phyloP scores from a whole-genome alignment of 1,284 basidiomycete species.

The Cryptococcus floricola region DNA sequence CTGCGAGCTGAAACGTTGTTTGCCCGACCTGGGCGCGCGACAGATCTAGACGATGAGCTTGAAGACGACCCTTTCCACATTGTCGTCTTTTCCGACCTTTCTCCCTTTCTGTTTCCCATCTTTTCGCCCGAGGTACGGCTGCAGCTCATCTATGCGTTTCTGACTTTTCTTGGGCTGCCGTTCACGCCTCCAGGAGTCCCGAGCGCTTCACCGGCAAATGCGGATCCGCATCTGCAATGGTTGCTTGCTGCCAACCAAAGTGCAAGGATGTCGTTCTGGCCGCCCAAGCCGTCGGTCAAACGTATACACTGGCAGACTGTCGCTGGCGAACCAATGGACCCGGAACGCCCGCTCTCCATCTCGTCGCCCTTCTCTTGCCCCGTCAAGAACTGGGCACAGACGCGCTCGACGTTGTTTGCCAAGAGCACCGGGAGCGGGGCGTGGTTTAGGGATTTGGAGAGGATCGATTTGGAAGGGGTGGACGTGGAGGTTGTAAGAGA shows the following conservation, averaged over 20 bases:
- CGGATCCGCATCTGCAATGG: conserved; percentile 47
- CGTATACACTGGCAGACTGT: conserved; percentile 39
- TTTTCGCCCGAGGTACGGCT: conserved; percentile 56
- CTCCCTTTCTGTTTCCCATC: conserved; percentile 63
- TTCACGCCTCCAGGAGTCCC: conserved; percentile 48
- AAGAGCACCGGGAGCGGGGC: background rate
- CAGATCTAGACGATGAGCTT: conserved; percentile 54
- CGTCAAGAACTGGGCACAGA: conserved; percentile 35
- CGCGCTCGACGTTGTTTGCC: conserved; percentile 23
- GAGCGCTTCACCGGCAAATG: conserved; percentile 41
- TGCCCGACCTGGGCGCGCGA: conserved; percentile 59
- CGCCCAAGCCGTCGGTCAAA: conserved; percentile 2
- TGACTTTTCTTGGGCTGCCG: conserved; percentile 69
- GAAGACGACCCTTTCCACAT: conserved; percentile 72
- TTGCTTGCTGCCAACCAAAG: conserved; percentile 14
- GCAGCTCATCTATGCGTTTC: conserved; percentile 68
- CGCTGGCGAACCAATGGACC: conserved; percentile 49
- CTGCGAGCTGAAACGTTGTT: conserved; percentile 51
- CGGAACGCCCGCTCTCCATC: conserved; percentile 23
- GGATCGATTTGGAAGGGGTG: conserved; percentile 29
- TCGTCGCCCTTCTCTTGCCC: conserved; percentile 28
- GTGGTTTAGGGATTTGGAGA: conserved; percentile 47
- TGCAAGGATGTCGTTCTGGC: conserved; percentile 38
- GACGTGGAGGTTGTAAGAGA: conserved; percentile 38
- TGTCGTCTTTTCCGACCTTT: conserved; percentile 76